Conservation (phyloP, 371 early-diverging fungal species). For the Neoconidiobolus thromboides region DNA sequence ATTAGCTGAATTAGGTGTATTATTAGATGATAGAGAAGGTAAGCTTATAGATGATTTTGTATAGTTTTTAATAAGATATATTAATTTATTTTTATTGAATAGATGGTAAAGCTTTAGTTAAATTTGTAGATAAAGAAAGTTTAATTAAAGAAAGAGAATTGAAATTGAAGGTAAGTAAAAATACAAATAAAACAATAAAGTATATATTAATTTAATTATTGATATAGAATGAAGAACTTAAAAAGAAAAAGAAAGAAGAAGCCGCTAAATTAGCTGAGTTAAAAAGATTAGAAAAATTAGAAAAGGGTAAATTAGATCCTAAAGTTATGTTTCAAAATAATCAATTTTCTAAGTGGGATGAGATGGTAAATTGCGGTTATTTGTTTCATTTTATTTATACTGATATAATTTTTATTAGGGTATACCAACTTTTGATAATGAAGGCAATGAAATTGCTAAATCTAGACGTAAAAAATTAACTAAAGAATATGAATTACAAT, state of each 20-base stretch:
- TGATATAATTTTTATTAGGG: constrained; percentile 24
- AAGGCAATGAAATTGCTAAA: constrained; percentile 68
- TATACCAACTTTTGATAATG: constrained; percentile 65
- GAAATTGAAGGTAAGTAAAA: constrained; percentile 15
- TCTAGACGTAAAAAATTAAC: constrained; percentile 63
- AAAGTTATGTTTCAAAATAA: constrained; percentile 54
- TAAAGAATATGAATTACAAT: constrained; percentile 70
- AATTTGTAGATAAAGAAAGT: constrained; percentile 62
- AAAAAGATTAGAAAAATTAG: constrained; percentile 46
- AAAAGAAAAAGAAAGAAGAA: constrained; percentile 42
- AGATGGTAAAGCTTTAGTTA: constrained; percentile 79
- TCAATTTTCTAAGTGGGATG: constrained; percentile 61
- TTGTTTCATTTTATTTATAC: too few relatives aligned
- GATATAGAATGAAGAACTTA: constrained; percentile 39
- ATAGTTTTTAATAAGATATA: background rate
- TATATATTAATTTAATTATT: constrained; percentile 7
- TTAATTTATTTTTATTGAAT: background rate
- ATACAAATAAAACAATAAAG: background rate
- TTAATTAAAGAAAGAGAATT: constrained; percentile 37
- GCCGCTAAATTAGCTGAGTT: constrained; percentile 34
- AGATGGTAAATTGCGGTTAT: constrained; percentile 16
- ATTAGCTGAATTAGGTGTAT: constrained; percentile 66
- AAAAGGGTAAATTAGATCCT: constrained; percentile 55
- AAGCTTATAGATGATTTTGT: constrained; percentile 17
- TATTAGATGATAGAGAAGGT: constrained; percentile 79